These are phyloP conservation scores for Elongisporangium undulatum DNA, from an alignment of 352 stramenopile genomes.

Conservation along the genomic window DNA sequence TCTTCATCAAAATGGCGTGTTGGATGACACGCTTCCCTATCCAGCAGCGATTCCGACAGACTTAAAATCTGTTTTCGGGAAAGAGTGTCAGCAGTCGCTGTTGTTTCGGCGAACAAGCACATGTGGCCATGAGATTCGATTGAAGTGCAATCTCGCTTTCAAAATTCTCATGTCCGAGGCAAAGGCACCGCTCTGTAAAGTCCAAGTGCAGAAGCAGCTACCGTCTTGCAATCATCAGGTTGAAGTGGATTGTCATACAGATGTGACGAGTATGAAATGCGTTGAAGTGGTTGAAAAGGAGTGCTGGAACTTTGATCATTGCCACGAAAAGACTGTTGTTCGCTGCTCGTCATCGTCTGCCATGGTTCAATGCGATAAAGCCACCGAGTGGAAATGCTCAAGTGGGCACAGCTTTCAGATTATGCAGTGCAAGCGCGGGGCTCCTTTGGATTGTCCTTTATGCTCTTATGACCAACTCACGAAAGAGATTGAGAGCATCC, in stretches of 20 bases:
- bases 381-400: constrained; percentile 36
- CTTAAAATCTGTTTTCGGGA: constrained; percentile 19
- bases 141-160: constrained; percentile 48
- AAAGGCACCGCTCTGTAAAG: constrained; percentile 10
- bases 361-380: constrained; percentile 28
- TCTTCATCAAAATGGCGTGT: constrained; percentile 26
- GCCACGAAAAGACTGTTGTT: constrained; percentile 24
- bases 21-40: constrained; percentile 29
- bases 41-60: constrained; percentile 17
- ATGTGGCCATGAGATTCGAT: constrained; percentile 54
- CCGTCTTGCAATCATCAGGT: constrained; percentile 36
- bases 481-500: constrained; percentile 15
- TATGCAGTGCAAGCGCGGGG: constrained; percentile 41
- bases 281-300: constrained; percentile 27
- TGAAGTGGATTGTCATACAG: constrained; percentile 29
- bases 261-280: constrained; percentile 25
- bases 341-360: constrained; percentile 10
- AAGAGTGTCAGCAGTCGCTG: constrained; percentile 29
- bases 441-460: constrained; percentile 38
- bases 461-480: constrained; percentile 35
- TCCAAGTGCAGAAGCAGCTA: constrained; percentile 25
- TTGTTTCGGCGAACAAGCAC: constrained; percentile 28
- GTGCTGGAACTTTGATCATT: constrained; percentile 60
- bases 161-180: constrained; percentile 23
- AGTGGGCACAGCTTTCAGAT: constrained; percentile 32